Conservation (phyloP, 73 alveolate species). For the Paramecium primaurelia region DNA sequence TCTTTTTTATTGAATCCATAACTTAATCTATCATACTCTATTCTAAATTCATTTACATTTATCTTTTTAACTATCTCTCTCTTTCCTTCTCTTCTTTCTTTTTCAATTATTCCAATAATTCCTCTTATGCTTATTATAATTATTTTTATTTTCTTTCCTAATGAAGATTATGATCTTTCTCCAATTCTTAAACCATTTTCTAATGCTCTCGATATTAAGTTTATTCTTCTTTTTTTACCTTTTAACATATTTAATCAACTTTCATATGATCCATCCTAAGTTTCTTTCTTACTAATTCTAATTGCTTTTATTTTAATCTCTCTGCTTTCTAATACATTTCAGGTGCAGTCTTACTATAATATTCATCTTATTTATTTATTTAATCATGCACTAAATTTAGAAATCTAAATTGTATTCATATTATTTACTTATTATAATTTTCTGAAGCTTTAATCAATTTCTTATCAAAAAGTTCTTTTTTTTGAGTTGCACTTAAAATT, state of each 20-base stretch:
- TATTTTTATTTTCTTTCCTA: not conserved
- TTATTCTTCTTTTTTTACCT: not conserved
- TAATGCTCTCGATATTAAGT: not conserved
- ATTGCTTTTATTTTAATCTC: not conserved
- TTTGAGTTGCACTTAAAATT: not conserved
- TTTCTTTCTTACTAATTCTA: not conserved
- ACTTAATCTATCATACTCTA: conserved; percentile 1
- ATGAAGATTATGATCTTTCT: not conserved
- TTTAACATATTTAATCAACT: not conserved
- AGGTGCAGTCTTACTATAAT: not conserved
- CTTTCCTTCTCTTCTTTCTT: not conserved
- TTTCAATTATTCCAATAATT: not conserved
- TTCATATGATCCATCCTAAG: not conserved
- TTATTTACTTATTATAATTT: not conserved
- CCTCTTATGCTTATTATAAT: not conserved
- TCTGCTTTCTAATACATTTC: not conserved
- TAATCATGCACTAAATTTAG: not conserved
- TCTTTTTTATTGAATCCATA: not conserved
- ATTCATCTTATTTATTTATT: not conserved
- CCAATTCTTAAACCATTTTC: not conserved
- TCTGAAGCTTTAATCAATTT: not conserved
- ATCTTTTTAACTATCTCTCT: not conserved
- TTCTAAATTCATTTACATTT: not conserved
- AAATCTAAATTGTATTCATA: not conserved
- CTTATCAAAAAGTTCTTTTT: not conserved